A percentile compares a stretch with the other conserved stretches of the same genome.
Evolutionary conservation across 2,329 filamentous ascomycete genomes (phyloP).

Genomic region (Curvularia verruculosa): DNA sequence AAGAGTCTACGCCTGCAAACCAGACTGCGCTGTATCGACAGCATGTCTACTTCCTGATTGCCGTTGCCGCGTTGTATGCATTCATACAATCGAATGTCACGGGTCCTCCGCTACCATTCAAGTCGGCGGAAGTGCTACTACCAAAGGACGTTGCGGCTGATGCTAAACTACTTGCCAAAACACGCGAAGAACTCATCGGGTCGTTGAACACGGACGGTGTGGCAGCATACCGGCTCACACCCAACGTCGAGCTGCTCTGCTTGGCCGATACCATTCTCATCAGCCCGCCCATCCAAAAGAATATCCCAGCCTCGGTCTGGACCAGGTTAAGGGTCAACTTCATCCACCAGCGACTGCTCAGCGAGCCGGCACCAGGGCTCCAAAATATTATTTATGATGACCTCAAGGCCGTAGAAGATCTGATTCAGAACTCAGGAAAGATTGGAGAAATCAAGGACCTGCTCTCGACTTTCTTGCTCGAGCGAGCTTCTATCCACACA

Average conservation of each 20-base stretch:
- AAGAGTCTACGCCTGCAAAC: slow-evolving; percentile 26
- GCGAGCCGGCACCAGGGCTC: slow-evolving; percentile 65
- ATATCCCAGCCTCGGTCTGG: slow-evolving; percentile 61
- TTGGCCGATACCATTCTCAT: slow-evolving; percentile 69
- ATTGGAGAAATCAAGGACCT: slow-evolving; percentile 33
- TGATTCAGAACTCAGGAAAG: slow-evolving; percentile 34
- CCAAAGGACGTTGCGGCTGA: slow-evolving; percentile 54
- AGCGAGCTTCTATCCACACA: slow-evolving; percentile 82
- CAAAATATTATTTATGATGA: slow-evolving; percentile 67
- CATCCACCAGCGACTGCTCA: slow-evolving; percentile 71
- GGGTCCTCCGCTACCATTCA: slow-evolving; percentile 75
- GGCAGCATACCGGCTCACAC: slow-evolving; percentile 82
- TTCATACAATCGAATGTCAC: slow-evolving; percentile 90
- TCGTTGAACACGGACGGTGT: slow-evolving; percentile 82
- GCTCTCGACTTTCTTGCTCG: slow-evolving; percentile 72
- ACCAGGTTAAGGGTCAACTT: slow-evolving; percentile 74
- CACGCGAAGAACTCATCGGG: slow-evolving; percentile 65
- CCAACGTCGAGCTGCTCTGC: slow-evolving; percentile 81
- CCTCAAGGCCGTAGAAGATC: slow-evolving; percentile 61
- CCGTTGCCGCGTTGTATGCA: slow-evolving; percentile 72
- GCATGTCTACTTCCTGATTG: slow-evolving; percentile 60
- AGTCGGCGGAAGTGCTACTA: slow-evolving; percentile 57
- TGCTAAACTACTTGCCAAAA: slow-evolving; percentile 42
- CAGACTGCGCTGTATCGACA: slow-evolving; percentile 50
- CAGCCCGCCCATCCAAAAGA: slow-evolving; percentile 55